Evolutionary conservation across 495 filamentous ascomycete species (phyloP).

Genomic region (Sordaria brevicollis): DNA sequence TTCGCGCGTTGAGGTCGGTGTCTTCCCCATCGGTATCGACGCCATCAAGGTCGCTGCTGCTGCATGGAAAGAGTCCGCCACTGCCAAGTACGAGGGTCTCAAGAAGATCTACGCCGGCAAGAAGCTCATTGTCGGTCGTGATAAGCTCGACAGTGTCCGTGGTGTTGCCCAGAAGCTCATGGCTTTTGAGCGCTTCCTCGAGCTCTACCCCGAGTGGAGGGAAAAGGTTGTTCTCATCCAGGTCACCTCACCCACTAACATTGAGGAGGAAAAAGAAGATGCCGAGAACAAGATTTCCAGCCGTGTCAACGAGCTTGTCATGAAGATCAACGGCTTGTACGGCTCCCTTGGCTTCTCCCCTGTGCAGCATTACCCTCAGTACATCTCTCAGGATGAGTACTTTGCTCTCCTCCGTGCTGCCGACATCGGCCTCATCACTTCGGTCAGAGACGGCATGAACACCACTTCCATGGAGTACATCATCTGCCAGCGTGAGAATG

Average conservation of each 20-base stretch:
- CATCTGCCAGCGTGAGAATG: slow-evolving; percentile 73
- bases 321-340: slow-evolving; percentile 80
- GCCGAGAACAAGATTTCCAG: slow-evolving; percentile 62
- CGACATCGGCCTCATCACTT: slow-evolving; percentile 84
- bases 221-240: slow-evolving; percentile 92
- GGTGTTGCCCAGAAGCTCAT: slow-evolving; percentile 89
- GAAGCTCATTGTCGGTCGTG: slow-evolving; percentile 90
- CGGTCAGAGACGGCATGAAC: slow-evolving; percentile 92
- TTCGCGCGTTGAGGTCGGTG: slow-evolving; percentile 74
- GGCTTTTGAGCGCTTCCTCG: slow-evolving; percentile 84
- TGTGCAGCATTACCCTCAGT: slow-evolving; percentile 87
- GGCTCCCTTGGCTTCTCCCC: slow-evolving; percentile 78
- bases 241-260: slow-evolving; percentile 76
- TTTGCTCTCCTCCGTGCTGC: slow-evolving; percentile 80
- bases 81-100: slow-evolving; percentile 58
- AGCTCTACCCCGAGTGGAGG: slow-evolving; percentile 76
- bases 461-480: slow-evolving; percentile 91
- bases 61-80: slow-evolving; percentile 56
- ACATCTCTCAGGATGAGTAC: slow-evolving; percentile 77
- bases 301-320: slow-evolving; percentile 77
- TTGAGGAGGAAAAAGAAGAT: slow-evolving; percentile 64
- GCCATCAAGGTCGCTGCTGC: slow-evolving; percentile 56
- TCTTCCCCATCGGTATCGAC: slow-evolving; percentile 87
- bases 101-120: slow-evolving; percentile 65
- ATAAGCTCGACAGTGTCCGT: slow-evolving; percentile 78